These are phyloP conservation scores for Cryphonectria nitschkei DNA, from an alignment of 2,329 filamentous ascomycete species.

Conservation along the genomic window DNA sequence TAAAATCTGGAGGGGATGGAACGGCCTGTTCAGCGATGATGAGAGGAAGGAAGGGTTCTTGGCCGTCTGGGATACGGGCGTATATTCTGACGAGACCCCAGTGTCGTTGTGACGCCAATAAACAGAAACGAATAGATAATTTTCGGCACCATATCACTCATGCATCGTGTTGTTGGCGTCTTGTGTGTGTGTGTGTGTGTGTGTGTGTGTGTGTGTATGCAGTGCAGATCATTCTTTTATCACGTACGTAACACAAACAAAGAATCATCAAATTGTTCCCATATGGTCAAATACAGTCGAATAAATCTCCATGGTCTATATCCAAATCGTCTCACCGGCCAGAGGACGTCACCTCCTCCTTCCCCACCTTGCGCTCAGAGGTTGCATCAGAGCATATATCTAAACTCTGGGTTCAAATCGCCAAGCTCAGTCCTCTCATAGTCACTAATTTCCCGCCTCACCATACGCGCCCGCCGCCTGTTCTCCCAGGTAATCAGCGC, in stretches of 20 bases:
- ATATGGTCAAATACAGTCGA: no score
- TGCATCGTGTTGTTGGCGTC: neutral
- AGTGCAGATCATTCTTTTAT: neutral
- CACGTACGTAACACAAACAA: neutral
- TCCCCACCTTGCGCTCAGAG: neutral
- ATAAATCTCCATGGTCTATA: neutral
- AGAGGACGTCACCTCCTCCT: neutral
- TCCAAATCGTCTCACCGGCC: neutral
- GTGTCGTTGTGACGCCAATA: neutral
- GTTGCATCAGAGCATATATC: conserved; percentile 40
- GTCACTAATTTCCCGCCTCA: conserved; percentile 36
- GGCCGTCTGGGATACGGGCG: conserved; percentile 62
- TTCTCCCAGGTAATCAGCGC: conserved; percentile 64
- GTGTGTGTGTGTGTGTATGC: neutral
- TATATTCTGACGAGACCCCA: conserved; percentile 25
- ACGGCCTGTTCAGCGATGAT: conserved; percentile 67
- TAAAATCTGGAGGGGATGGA: conserved; percentile 60
- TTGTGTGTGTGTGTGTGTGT: neutral
- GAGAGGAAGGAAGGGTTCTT: conserved; percentile 58
- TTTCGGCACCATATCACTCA: neutral
- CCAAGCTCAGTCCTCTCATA: conserved; percentile 46
- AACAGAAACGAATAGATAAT: neutral
- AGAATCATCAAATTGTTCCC: no score
- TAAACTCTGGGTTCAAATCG: conserved; percentile 42
- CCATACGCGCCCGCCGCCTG: conserved; percentile 53